These are phyloP conservation scores for Pythium oligandrum DNA, from an alignment of 352 stramenopile genomes.

Conservation along the genomic window DNA sequence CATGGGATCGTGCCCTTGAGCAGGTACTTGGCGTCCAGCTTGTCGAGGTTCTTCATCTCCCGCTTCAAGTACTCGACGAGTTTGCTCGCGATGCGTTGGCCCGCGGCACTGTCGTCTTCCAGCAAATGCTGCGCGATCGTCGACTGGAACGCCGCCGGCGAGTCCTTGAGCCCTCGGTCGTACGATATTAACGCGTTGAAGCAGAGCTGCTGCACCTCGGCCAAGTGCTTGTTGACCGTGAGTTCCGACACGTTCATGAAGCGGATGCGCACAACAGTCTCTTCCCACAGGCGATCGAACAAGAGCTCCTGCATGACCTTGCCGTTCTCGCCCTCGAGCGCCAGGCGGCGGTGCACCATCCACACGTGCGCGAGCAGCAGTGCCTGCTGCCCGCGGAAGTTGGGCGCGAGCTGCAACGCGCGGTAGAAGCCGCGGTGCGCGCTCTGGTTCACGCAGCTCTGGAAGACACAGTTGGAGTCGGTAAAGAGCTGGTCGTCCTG, in stretches of 20 bases:
- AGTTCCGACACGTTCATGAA: constrained; percentile 91
- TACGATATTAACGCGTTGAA: constrained; percentile 94
- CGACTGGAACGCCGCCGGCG: constrained; percentile 41
- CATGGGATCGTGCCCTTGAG: constrained; percentile 74
- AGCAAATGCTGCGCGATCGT: constrained; percentile 72
- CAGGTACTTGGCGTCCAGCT: constrained; percentile 65
- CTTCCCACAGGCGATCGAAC: constrained; percentile 96
- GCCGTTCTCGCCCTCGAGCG: constrained; percentile 69
- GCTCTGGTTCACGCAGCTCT: constrained; percentile 83
- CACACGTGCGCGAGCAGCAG: constrained; percentile 95
- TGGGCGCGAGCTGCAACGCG: constrained; percentile 52
- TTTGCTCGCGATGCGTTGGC: constrained; percentile 52
- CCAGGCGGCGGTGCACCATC: constrained; percentile 93
- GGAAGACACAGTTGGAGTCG: constrained; percentile 67
- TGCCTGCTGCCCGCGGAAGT: constrained; percentile 92
- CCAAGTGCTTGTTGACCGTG: constrained; percentile 95
- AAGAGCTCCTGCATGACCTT: constrained; percentile 93
- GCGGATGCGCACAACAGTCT: constrained; percentile 92
- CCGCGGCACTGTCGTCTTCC: constrained; percentile 54
- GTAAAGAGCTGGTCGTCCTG: constrained; percentile 76
- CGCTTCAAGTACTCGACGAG: constrained; percentile 73
- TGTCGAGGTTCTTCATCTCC: constrained; percentile 78
- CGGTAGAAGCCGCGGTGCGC: constrained; percentile 69
- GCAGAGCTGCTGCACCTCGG: constrained; percentile 93
- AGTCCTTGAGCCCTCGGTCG: constrained; percentile 83